Base-by-base conservation (phyloP, 2,329 filamentous ascomycete species). In the Neopestalotiopsis sp. region DNA sequence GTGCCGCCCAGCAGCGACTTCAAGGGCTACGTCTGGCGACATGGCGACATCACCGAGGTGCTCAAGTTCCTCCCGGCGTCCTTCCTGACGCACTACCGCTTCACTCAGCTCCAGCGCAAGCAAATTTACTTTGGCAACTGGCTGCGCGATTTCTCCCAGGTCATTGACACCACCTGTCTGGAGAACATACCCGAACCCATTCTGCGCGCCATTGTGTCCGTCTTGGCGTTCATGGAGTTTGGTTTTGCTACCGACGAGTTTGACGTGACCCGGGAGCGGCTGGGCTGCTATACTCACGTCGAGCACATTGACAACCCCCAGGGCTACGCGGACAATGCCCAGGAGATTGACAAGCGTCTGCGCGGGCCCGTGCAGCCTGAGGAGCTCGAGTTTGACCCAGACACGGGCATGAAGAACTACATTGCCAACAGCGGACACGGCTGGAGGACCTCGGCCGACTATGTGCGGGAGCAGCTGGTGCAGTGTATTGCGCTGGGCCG, bases 171-270 rank as follows among this genome's bases (percentile, higher is more conserved):
- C 34, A 86, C 84, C 7, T 87, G 85, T 9, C 75, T 88, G 52
- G 84, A 85, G 70, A 84, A 83, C 73, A 84, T 88, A 14, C 84
- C 84, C 71, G 84, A 84, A 64, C 84, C 86, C 64, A 85, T 85
- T 30, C 85, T 88, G 59, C 83, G 86, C 42, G 80, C 87, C 66
- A 81, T 88, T 42, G 84, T 88, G 20, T 86, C 85, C 78, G 82
- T 88, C 13, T 77, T 88, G 69, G 85, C 83, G 2, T 88, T 88
- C 76, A 85, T 88, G 82, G 83, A 81, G 59, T 88, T 88, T 72
- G 86, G 86, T 20, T 88, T 87, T 74, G 86, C 85, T 9, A 88
- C 86, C 17, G 82, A 81, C 66, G 86, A 88, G 71, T 88, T 88
- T 69, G 86, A 88, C 72, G 86, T 88, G 58, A 88, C 86, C 0